Conservation (phyloP, 2,329 filamentous ascomycete species). For the Macroventuria anomochaeta region DNA sequence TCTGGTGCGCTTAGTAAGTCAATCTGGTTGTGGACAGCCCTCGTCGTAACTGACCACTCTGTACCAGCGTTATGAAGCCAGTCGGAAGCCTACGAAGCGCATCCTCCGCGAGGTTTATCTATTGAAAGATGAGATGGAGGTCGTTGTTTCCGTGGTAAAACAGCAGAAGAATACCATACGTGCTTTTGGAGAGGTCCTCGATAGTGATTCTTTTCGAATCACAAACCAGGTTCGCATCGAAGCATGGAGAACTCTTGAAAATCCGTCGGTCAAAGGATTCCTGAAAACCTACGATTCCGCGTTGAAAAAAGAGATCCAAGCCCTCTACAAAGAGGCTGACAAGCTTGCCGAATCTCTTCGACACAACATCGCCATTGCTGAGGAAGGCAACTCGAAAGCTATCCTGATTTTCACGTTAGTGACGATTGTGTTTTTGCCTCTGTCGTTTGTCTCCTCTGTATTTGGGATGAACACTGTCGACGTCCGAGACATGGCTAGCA, state of each 20-base stretch:
- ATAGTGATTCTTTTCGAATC: background rate
- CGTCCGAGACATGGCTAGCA: conserved; percentile 18
- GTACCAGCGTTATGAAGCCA: conserved; percentile 7
- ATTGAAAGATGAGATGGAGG: conserved; percentile 11
- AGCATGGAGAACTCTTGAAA: background rate
- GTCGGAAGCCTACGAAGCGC: conserved; percentile 7
- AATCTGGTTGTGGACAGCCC: no score
- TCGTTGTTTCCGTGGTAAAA: background rate
- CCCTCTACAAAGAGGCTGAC: conserved; percentile 1
- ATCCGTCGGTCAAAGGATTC: background rate
- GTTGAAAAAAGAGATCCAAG: background rate
- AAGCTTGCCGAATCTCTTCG: conserved; percentile 24
- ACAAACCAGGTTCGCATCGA: background rate
- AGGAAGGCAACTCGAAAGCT: conserved; percentile 21
- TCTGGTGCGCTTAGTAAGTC: background rate
- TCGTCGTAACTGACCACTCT: background rate
- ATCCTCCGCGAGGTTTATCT: conserved; percentile 12
- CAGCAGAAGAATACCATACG: background rate
- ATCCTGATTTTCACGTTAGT: conserved; percentile 29
- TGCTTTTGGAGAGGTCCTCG: background rate
- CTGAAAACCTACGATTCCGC: background rate
- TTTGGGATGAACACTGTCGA: conserved; percentile 30
- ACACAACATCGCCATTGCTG: conserved; percentile 19
- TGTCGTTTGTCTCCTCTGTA: conserved; percentile 23
- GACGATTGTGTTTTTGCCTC: conserved; percentile 45